A percentile compares a stretch with the other conserved stretches of the same genome.
Evolutionary conservation across 1,139 yeast genomes (phyloP).

Genomic region (Yamadazyma sp.): DNA sequence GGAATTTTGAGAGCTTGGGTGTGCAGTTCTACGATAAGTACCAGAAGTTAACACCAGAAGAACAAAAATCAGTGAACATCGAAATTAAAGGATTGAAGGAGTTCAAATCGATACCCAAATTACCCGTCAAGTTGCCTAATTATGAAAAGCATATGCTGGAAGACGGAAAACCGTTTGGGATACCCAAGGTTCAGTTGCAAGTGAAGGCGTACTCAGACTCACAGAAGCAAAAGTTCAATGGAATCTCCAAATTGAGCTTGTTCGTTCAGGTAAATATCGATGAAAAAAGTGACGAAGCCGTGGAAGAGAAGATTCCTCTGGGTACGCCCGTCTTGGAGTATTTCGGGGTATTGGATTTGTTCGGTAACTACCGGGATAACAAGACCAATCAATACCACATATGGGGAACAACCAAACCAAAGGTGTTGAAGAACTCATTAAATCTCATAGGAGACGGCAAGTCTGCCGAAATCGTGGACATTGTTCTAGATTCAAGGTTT

Average conservation of each 20-base stretch:
- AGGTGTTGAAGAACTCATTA: constrained; percentile 54
- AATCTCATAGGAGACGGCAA: constrained; percentile 20
- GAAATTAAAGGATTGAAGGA: constrained; percentile 26
- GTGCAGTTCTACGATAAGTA: constrained; percentile 16
- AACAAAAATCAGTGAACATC: constrained; percentile 15
- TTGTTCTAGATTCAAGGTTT: constrained; percentile 76
- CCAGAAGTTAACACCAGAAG: constrained; percentile 11
- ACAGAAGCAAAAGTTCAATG: constrained; percentile 65
- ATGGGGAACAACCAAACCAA: constrained; percentile 87
- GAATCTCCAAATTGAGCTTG: constrained; percentile 70
- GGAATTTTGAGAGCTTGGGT: constrained; percentile 25
- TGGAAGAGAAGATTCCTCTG: constrained; percentile 34
- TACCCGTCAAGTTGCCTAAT: constrained; percentile 35
- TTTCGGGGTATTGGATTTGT: constrained; percentile 71
- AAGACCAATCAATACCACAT: constrained; percentile 71
- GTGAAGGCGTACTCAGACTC: constrained; percentile 54
- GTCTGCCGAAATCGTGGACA: constrained; percentile 30
- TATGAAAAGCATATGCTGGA: constrained; percentile 29
- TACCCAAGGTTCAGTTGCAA: constrained; percentile 30
- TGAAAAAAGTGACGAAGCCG: constrained; percentile 8
- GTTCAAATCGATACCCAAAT: constrained; percentile 31
- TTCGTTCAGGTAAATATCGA: constrained; percentile 31
- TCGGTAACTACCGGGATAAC: constrained; percentile 61
- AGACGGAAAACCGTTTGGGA: constrained; percentile 22
- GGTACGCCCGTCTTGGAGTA: constrained; percentile 62